These are phyloP conservation scores for Detonula confervacea DNA, from an alignment of 352 stramenopile species.

Conservation along the genomic window DNA sequence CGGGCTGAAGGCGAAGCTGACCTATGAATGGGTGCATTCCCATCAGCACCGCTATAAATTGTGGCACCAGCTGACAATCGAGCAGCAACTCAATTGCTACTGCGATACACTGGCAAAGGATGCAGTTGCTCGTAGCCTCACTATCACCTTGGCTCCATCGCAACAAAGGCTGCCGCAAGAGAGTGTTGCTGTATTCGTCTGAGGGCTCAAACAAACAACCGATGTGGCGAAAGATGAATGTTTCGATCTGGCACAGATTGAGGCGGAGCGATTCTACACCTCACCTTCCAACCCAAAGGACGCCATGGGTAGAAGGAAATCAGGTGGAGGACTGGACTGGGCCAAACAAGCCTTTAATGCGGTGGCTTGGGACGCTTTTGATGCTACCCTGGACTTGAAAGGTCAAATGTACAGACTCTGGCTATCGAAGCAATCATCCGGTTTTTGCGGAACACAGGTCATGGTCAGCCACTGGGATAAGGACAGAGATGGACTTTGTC, in stretches of 20 bases:
- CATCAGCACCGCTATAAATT: not conserved
- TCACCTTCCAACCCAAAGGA: not conserved
- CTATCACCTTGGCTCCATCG: too few relatives aligned
- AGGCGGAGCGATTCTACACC: not conserved
- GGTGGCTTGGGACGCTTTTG: not conserved
- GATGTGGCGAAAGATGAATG: too few relatives aligned
- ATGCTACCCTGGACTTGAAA: not conserved
- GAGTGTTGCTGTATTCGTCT: not conserved
- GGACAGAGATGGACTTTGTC: not conserved
- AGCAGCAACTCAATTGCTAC: conserved; percentile 25
- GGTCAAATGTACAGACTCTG: not conserved
- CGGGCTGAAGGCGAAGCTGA: not conserved
- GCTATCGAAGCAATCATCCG: conserved; percentile 3
- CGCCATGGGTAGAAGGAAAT: not conserved
- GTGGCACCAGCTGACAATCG: conserved; percentile 19
- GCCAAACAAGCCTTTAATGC: not conserved
- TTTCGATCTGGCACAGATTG: not conserved
- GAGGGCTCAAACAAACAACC: not conserved
- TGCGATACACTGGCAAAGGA: not conserved
- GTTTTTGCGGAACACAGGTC: not conserved
- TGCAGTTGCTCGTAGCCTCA: not conserved
- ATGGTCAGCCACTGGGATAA: not conserved
- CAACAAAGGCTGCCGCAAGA: not conserved
- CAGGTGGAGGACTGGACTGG: not conserved
- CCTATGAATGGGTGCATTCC: conserved; percentile 13